phyloP scores from a whole-genome alignment of 78 protist genomes.

The Chrysochromulina tobinii region DNA sequence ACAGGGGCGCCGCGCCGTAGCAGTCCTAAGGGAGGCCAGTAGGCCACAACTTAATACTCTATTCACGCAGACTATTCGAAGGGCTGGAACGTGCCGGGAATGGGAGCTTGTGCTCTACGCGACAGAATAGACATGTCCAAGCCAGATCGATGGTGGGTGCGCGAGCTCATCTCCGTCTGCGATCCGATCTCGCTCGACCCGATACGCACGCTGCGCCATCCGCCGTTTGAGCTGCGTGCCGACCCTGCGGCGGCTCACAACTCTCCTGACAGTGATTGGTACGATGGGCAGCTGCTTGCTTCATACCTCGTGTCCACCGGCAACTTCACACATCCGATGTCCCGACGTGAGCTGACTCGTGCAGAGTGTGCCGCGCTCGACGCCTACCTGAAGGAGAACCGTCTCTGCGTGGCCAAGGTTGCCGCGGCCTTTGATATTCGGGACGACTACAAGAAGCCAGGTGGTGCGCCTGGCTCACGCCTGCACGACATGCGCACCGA shows the following conservation, averaged over 20 bases:
- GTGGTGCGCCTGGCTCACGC: too few species aligned
- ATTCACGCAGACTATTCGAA: too few species aligned
- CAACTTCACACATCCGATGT: background rate
- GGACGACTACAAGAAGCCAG: too few species aligned
- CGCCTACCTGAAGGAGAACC: background rate
- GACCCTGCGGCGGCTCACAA: background rate
- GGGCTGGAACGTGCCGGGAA: too few species aligned
- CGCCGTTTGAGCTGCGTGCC: background rate
- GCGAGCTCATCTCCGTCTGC: background rate
- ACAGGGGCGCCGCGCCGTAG: too few species aligned
- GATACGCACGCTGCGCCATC: background rate
- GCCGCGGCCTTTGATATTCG: too few species aligned
- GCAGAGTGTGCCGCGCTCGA: constrained; percentile 18
- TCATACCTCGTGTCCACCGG: background rate
- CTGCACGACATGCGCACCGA: too few species aligned
- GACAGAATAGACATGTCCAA: too few species aligned
- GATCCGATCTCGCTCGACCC: constrained; percentile 18
- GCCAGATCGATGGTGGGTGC: background rate
- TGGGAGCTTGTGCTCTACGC: too few species aligned
- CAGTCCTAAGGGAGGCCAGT: too few species aligned
- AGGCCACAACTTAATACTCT: too few species aligned
- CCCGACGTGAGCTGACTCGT: background rate
- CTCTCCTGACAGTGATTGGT: background rate
- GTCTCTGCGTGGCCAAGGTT: background rate
- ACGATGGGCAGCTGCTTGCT: background rate